These are phyloP conservation scores for Ensete glaucum DNA, from an alignment of 176 grass and related monocot species.

Conservation along the genomic window DNA sequence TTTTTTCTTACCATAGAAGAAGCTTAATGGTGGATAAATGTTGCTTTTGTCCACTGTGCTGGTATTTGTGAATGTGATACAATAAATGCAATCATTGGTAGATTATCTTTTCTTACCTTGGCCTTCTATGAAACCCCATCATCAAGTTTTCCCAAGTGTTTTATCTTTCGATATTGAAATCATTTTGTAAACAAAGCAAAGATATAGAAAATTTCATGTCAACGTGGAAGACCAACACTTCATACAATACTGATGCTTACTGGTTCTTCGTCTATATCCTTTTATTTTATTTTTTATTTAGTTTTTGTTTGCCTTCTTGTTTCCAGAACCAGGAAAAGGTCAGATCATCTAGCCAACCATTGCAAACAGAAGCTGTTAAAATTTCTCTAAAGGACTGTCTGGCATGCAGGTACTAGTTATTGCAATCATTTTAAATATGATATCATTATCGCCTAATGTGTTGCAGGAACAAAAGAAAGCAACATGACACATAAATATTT, in stretches of 20 bases:
- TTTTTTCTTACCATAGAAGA: too few species aligned
- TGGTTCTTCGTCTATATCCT: neutral
- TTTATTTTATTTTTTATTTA: neutral
- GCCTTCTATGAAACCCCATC: too few species aligned
- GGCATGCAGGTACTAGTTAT: conserved; percentile 67
- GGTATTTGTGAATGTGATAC: neutral
- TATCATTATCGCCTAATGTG: neutral
- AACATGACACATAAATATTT: too few species aligned
- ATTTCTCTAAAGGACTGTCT: conserved; percentile 97
- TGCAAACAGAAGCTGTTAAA: conserved; percentile 68
- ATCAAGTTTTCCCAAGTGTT: too few species aligned
- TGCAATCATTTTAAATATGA: neutral
- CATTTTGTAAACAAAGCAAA: too few species aligned
- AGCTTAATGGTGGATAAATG: too few species aligned
- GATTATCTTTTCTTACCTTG: too few species aligned
- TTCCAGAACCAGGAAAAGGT: conserved; percentile 54
- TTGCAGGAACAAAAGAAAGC: too few species aligned
- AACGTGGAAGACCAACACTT: neutral
- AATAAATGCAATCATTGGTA: neutral
- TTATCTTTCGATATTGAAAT: too few species aligned
- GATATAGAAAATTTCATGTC: neutral
- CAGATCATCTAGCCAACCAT: conserved; percentile 35
- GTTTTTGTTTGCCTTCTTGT: neutral
- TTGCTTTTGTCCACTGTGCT: neutral
- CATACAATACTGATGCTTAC: neutral